Percentiles rank a stretch among this genome's conserved stretches.
These are phyloP conservation scores for Phylloporus rhodoxanthus DNA, from an alignment of 768 basidiomycete species.

Conservation along the genomic window DNA sequence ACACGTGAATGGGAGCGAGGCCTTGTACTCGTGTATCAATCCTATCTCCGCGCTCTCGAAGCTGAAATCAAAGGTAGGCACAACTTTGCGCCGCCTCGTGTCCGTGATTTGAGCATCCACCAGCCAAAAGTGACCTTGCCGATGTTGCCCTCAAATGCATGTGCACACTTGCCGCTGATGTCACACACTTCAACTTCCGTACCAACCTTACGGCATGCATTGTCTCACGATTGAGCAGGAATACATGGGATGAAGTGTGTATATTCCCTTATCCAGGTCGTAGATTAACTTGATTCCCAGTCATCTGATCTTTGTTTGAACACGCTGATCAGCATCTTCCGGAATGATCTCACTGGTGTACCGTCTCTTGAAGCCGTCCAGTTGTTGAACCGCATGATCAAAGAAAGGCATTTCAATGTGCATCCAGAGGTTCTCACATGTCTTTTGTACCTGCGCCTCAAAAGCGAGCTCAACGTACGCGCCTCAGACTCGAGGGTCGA, in stretches of 20 bases:
- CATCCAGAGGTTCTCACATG: constrained; percentile 85
- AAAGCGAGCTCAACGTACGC: constrained; percentile 76
- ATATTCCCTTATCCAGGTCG: constrained; percentile 1
- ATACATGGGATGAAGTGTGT: constrained; percentile 83
- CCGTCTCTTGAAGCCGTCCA: constrained; percentile 87
- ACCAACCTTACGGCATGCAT: constrained; percentile 87
- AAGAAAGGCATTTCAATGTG: constrained; percentile 84
- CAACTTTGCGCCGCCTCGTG: constrained; percentile 15
- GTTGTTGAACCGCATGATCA: constrained; percentile 91
- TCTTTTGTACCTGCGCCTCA: constrained; percentile 78
- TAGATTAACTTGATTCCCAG: constrained; percentile 37
- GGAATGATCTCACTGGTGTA: constrained; percentile 70
- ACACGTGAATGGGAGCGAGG: constrained; percentile 96
- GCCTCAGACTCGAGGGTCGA: constrained; percentile 68
- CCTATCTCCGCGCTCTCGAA: constrained; percentile 81
- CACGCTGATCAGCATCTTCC: constrained; percentile 77
- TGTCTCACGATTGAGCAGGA: constrained; percentile 75
- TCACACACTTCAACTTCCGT: constrained; percentile 96
- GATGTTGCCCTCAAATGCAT: constrained; percentile 76
- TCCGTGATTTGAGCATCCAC: constrained; percentile 16
- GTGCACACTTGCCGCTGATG: constrained; percentile 76
- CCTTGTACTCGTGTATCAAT: constrained; percentile 80
- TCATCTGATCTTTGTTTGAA: constrained; percentile 80
- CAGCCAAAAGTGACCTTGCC: constrained; percentile 56
- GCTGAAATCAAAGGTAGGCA: constrained; percentile 69